Evolutionary conservation across 768 basidiomycete species (phyloP), one percentile per base, ranked within the genome.

Genomic region (Flagelloscypha sp.): DNA sequence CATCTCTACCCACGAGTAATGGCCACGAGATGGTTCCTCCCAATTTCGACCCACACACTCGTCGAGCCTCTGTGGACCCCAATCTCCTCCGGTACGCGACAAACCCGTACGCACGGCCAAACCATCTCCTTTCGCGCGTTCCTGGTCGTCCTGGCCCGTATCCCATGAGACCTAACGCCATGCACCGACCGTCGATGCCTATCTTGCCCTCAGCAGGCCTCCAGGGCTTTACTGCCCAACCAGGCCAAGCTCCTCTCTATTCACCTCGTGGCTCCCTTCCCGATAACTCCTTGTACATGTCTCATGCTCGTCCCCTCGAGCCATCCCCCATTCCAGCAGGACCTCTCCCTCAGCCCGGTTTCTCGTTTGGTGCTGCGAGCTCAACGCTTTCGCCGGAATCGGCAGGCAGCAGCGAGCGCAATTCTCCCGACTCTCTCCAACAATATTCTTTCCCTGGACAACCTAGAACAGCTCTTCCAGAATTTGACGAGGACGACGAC

Each of bases 311-410:
- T 46, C 70, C 22, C 54, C 58, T 7, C 53, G 66, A 29, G 63
- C 62, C 38, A 54, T 74, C 41, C 57, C 75, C 56, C 2, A 59
- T 59, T 34, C 56, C 56, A 8, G n/a, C n/a, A 7, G 78, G 78
- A 2, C 78, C 78, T 4, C 61, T 80, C 12, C 78, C 78, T 2
- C 64, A 66, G 4, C 75, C 75, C 25, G 70, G 68, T 37, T 80
- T 75, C 59, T 74, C 74, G 30, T 81, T 81, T 44, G 78, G 78
- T 39, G 66, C 68, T 7, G 72, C 78, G 19, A 71, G 61, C 33
- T 68, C 68, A 3, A 62, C 50, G 2, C 48, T 70, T 0, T 63
- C 72, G 3, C 63, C 69, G 44, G 53, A 63, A 12, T 74, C 75
- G 11, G 65, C 70, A 9, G 61, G 62, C 31, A 68, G 65, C 38